Evolutionary conservation across 371 early-diverging fungal genomes (phyloP).

Genomic region (Mucor lusitanicus): DNA sequence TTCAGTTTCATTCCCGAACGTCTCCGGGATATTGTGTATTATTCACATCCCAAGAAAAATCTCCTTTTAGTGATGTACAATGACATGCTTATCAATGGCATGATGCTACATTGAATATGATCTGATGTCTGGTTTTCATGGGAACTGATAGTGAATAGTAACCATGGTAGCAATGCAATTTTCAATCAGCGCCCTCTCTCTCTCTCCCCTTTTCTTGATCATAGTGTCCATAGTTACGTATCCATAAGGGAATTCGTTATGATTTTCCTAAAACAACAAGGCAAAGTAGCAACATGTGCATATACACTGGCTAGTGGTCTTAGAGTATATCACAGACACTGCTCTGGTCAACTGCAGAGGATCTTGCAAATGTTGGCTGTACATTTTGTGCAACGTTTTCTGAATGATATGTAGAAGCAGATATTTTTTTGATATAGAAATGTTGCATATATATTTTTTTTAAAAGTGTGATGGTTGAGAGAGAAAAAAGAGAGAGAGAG

Average conservation of each 20-base stretch:
- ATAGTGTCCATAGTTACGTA: neutral
- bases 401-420: no score
- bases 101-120: neutral
- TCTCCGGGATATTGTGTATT: neutral
- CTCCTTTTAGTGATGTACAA: neutral
- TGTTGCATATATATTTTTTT: no score
- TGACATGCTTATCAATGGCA: neutral
- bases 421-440: no score
- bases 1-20: neutral
- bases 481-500: neutral
- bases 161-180: neutral
- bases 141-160: neutral
- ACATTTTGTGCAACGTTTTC: no score
- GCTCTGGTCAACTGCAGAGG: no score
- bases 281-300: neutral
- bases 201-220: neutral
- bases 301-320: neutral
- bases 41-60: neutral
- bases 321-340: neutral
- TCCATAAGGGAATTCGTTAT: neutral
- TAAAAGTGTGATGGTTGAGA: neutral
- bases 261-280: neutral
- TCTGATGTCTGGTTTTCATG: neutral
- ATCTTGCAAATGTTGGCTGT: no score
- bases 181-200: neutral